These are phyloP conservation scores for Trichothecium sympodiale DNA, from an alignment of 2,329 filamentous ascomycete species.

Conservation along the genomic window DNA sequence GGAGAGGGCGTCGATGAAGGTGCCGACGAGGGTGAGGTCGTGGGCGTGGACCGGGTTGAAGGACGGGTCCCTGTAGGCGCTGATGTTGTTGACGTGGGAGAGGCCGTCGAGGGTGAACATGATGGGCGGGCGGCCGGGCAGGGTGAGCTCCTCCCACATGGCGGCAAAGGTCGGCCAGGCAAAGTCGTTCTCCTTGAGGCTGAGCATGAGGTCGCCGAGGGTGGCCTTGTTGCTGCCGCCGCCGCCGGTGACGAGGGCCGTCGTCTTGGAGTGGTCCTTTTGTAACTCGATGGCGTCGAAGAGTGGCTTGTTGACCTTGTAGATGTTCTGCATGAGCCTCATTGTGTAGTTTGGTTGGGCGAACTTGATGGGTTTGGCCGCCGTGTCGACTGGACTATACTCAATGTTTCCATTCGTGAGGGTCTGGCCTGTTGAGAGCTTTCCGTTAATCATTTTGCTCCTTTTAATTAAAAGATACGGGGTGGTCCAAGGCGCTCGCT, in stretches of 20 bases:
- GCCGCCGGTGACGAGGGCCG: conserved; percentile 38
- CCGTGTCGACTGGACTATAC: conserved; percentile 58
- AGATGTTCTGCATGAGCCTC: conserved; percentile 61
- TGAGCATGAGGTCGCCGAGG: conserved; percentile 58
- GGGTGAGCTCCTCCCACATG: conserved; percentile 66
- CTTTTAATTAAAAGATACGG: neutral
- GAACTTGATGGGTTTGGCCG: conserved; percentile 49
- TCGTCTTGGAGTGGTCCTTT: conserved; percentile 30
- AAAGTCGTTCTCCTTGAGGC: conserved; percentile 62
- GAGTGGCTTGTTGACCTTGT: conserved; percentile 58
- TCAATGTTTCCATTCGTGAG: conserved; percentile 70
- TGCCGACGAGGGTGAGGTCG: conserved; percentile 64
- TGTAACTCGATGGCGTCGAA: conserved; percentile 40
- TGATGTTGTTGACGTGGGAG: conserved; percentile 67
- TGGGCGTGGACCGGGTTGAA: conserved; percentile 74
- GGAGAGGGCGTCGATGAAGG: conserved; percentile 63
- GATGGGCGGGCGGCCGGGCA: conserved; percentile 44
- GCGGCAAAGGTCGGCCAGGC: conserved; percentile 74
- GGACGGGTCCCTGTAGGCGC: conserved; percentile 61
- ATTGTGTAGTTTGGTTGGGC: conserved; percentile 70
- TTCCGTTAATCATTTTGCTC: neutral
- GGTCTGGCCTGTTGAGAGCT: conserved; percentile 54
- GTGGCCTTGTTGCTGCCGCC: conserved; percentile 24
- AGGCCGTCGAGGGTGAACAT: conserved; percentile 72
- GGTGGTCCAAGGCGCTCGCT: too few species aligned